phyloP scores from a whole-genome alignment of 2,329 filamentous ascomycete genomes.

The Spiromastix sp. region DNA sequence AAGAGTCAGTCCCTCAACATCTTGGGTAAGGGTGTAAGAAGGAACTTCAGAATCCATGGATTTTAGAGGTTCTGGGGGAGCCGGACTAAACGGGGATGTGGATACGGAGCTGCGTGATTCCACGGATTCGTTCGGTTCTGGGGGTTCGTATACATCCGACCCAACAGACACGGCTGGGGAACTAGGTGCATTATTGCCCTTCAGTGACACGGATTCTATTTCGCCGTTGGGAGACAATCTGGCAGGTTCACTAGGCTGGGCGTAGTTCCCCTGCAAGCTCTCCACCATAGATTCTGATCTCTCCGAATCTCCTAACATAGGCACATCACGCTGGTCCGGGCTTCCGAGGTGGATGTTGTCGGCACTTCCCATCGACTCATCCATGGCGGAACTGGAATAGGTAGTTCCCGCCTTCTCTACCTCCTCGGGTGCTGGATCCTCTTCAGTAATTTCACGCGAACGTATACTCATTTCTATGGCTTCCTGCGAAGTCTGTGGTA shows the following conservation, averaged over 20 bases:
- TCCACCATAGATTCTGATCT: too few species aligned
- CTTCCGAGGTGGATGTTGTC: too few species aligned
- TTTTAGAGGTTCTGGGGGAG: conserved; percentile 24
- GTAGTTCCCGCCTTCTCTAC: conserved; percentile 11
- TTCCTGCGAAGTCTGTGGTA: conserved; percentile 9
- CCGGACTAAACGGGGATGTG: conserved; percentile 35
- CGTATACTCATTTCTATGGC: conserved; percentile 8
- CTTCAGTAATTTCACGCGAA: conserved; percentile 8
- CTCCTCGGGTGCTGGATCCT: conserved; percentile 7
- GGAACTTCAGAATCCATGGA: conserved; percentile 14
- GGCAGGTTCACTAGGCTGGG: too few species aligned
- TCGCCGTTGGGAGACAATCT: too few species aligned
- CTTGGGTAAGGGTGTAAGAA: conserved; percentile 13
- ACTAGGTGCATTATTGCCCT: neutral
- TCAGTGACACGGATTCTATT: neutral
- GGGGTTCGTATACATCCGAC: conserved; percentile 49
- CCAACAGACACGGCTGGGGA: conserved; percentile 13
- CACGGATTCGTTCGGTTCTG: conserved; percentile 26
- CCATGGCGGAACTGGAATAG: conserved; percentile 27
- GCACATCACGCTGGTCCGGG: neutral
- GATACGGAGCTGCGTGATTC: conserved; percentile 20
- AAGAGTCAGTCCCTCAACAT: conserved; percentile 23
- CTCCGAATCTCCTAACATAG: too few species aligned
- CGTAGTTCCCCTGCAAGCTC: too few species aligned
- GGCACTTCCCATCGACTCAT: conserved; percentile 25